Percentiles rank a stretch among this genome's conserved stretches.
Conservation (phyloP, 2,329 filamentous ascomycete species). For the Cercospora janseana region DNA sequence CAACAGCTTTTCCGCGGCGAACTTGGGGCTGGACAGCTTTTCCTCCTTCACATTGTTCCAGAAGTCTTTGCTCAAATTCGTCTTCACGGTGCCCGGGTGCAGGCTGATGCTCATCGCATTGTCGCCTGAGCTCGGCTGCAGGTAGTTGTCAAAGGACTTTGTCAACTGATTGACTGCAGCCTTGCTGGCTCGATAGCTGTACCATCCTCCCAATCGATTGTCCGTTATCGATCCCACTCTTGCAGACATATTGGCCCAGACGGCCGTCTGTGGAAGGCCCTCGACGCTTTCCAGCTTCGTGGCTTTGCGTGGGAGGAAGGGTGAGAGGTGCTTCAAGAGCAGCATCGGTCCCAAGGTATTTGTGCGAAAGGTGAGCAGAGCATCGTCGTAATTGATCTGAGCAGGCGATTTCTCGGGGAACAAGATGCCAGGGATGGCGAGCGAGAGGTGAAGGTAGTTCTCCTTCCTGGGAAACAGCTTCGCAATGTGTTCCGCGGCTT, state of each 20-base stretch:
- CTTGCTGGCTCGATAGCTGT: conserved; percentile 74
- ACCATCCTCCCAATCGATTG: conserved; percentile 76
- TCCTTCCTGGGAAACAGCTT: conserved; percentile 38
- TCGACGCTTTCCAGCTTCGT: conserved; percentile 39
- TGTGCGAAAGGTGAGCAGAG: conserved; percentile 67
- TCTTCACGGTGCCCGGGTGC: conserved; percentile 80
- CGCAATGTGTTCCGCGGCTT: conserved; percentile 50
- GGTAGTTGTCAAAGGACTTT: conserved; percentile 68
- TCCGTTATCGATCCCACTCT: conserved; percentile 73
- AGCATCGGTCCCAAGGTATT: conserved; percentile 74
- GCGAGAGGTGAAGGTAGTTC: conserved; percentile 65
- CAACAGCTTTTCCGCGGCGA: conserved; percentile 63
- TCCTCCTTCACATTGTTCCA: conserved; percentile 62
- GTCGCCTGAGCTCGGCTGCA: conserved; percentile 57
- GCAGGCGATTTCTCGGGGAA: conserved; percentile 68
- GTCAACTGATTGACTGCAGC: conserved; percentile 69
- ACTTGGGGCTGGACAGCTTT: conserved; percentile 66
- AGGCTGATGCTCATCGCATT: conserved; percentile 67
- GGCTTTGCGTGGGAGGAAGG: conserved; percentile 63
- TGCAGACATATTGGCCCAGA: conserved; percentile 74
- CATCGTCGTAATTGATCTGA: conserved; percentile 61
- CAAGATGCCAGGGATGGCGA: conserved; percentile 70
- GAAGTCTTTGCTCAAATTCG: conserved; percentile 68
- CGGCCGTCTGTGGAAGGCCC: conserved; percentile 52
- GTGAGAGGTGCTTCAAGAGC: conserved; percentile 71